Percentiles rank a stretch among this genome's conserved stretches.
phyloP scores from a whole-genome alignment of 2,329 filamentous ascomycete genomes.

The Pseudogymnoascus sp. region DNA sequence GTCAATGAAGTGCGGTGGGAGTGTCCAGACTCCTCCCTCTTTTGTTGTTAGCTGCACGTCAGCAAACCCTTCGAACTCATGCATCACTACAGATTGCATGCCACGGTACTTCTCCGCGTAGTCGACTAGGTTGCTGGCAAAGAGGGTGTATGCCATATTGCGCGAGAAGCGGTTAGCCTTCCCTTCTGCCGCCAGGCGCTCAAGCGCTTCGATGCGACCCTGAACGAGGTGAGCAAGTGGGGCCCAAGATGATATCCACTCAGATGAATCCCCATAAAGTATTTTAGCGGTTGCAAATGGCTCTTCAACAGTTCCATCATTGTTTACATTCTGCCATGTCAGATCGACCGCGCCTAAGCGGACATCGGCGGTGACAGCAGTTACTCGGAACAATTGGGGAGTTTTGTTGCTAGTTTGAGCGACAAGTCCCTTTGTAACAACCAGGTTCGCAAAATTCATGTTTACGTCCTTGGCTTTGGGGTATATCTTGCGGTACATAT shows the following conservation, averaged over 20 bases:
- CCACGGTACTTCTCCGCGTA: conserved; percentile 17
- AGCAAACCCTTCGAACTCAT: conserved; percentile 18
- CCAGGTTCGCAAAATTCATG: conserved; percentile 33
- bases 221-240: conserved; percentile 46
- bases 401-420: conserved; percentile 24
- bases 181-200: conserved; percentile 42
- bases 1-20: conserved; percentile 19
- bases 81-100: conserved; percentile 22
- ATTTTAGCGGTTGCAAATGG: conserved; percentile 37
- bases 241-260: conserved; percentile 43
- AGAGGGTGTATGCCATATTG: conserved; percentile 27
- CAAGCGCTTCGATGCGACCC: conserved; percentile 32
- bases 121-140: conserved; percentile 20
- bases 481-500: conserved; percentile 38
- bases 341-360: conserved; percentile 8
- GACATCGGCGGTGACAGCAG: conserved; percentile 16
- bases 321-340: conserved; percentile 27
- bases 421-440: conserved; percentile 30
- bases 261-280: conserved; percentile 38
- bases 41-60: conserved; percentile 22
- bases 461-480: conserved; percentile 28
- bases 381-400: conserved; percentile 24
- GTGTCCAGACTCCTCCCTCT: conserved; percentile 17
- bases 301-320: conserved; percentile 29
- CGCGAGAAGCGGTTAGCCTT: conserved; percentile 49